Base-by-base conservation (phyloP, 371 early-diverging fungal genomes). In the Choanephora cucurbitarum region DNA sequence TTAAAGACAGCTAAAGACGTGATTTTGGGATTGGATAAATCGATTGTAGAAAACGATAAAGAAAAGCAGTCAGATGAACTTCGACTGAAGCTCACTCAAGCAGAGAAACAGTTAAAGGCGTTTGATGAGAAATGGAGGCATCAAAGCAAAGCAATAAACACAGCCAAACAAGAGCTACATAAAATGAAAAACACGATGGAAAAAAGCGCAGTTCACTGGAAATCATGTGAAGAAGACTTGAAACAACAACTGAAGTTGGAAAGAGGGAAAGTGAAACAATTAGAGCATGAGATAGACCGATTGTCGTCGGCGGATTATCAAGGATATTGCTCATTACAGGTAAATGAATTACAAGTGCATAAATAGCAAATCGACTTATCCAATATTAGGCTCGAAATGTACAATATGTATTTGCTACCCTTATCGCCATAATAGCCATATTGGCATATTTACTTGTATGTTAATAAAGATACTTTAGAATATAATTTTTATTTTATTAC, bases 1-100 rank as follows among this genome's bases (percentile, higher is more conserved):
- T 44, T 76, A 21, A 55, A 49, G 31, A 43, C 58, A 15, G 65
- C 67, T 44, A 70, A 66, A 41, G 64, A 66, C 15, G 51, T 64
- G 21, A 49, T 73, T 5, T 19, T 21, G 1, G 67, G 69, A 42
- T 49, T 70, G 14, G 64, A 72, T 42, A 62, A 53, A 15, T 22
- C 40, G 48, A 42, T 64, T 18, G 49, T 60, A 5, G 49, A 46
- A 39, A 28, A 60, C n/a, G 60, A 64, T 8, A 49, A 49, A 44
- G 21, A 54, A 15, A 56, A 46, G 37, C 52, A 60, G 18, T 49
- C 60, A 61, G 61, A 57, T 37, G 66, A 57, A 24, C 41, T 62
- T 8, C 34, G 51, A 44, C 9, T n/a, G 2, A 48, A 52, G 23
- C 23, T 66, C 11, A 43, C 40, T 9, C 45, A 58, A 51, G 62